Evolutionary conservation across 768 basidiomycete genomes (phyloP), one percentile per base, ranked within the genome.

Genomic region (Termitomyces sp.): DNA sequence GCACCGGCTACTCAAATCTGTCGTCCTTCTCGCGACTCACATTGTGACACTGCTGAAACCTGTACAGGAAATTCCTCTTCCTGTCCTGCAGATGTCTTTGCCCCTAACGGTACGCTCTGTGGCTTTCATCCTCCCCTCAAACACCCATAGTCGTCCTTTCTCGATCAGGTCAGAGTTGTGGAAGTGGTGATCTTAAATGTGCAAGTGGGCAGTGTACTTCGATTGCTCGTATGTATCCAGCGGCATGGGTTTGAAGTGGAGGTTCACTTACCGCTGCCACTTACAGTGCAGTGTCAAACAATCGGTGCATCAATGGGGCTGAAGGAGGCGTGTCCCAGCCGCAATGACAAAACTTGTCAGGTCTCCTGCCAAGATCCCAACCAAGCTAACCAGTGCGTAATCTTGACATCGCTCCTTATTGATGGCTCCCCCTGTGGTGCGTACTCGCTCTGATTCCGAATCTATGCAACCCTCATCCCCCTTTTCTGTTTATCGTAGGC

Each of bases 381-480:
- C 15, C 71, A 72, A 14, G 56, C 81, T 14, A 81, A 84, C 62
- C 81, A 81, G 65, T 96, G 94, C 71, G 73, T 93, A 25, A 74
- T 87, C 45, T 76, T 95, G 52, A 86, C 88, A 59, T 83, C 90
- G 4, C 72, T 83, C 48, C 84, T 94, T 53, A 78, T 91, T 57
- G 89, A 93, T 70, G 94, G 93, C 29, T 92, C 90, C 36, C 86
- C 91, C 14, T 96, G 93, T 72, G 92, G 92, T 86, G 67, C 61
- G 84, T 31, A 47, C 17, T 17, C 77, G 54, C 20, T 20, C 49
- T 50, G 52, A 32, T 59, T 47, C 31, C 17, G 15, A n/a, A 2
- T 25, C 43, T 34, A n/a, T 31, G 53, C 38, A 40, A 51, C 11
- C 14, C 52, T 57, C 63, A 61, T 56, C 52, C 57, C 48, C 40